A percentile compares a stretch with the other conserved stretches of the same genome.
phyloP scores from a whole-genome alignment of 345 rosid species.

The Syzygium jambos region DNA sequence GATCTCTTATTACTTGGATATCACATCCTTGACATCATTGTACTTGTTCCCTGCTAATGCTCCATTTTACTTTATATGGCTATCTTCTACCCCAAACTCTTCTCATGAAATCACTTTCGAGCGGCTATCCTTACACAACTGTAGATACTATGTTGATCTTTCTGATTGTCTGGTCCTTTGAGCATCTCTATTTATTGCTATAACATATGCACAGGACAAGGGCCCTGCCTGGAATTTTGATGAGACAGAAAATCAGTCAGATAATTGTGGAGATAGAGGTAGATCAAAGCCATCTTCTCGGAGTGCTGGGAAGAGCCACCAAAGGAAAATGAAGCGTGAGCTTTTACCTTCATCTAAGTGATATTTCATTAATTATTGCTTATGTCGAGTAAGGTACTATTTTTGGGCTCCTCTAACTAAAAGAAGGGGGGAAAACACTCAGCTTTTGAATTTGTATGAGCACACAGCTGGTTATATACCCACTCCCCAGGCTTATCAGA shows the following conservation, averaged over 20 bases:
- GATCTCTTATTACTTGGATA: background rate
- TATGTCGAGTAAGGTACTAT: background rate
- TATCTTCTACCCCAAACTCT: background rate
- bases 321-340: constrained; percentile 39
- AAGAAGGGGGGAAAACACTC: background rate
- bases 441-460: background rate
- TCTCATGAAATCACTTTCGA: background rate
- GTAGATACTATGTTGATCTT: background rate
- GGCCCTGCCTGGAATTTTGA: constrained; percentile 21
- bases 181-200: background rate
- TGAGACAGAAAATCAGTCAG: constrained; percentile 6
- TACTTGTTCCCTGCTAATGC: background rate
- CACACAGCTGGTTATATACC: background rate
- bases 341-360: background rate
- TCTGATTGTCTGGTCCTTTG: background rate
- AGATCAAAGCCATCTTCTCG: constrained; percentile 15
- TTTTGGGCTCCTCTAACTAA: background rate
- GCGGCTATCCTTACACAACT: background rate
- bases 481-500: background rate
- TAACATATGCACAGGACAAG: constrained; percentile 20
- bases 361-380: background rate
- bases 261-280: constrained; percentile 9
- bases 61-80: background rate
- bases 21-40: background rate
- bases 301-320: constrained; percentile 15